Base-by-base conservation (phyloP, 2,329 filamentous ascomycete genomes). In the Chalaropsis thielavioides region DNA sequence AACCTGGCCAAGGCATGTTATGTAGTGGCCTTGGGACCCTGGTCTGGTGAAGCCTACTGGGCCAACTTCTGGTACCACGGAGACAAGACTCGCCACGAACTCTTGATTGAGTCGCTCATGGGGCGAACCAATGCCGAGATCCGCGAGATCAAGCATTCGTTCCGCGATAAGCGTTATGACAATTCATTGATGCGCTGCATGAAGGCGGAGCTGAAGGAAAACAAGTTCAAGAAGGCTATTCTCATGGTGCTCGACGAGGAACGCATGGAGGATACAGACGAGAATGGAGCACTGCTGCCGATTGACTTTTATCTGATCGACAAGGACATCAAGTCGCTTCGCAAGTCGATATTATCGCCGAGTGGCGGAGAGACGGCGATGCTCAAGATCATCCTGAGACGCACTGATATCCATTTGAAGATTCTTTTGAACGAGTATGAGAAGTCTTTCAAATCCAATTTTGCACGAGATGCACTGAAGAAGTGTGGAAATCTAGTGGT, bases 1-100 rank as follows among this genome's bases (percentile, higher is more conserved):
- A 86, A 84, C 70, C 86, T 97, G 69, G 92, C 92, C 76, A 97
- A 97, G 76, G 88, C 89, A 6, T 91, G 88, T 71, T 96, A 97
- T 74, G 85, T 92, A 2, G 92, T 90, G 1, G 91, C 92, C 0
- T 82, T 97, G 0, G 94, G 94, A 10, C 82, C 83, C 63, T 97
- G 91, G 86, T 94, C 96, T 76, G 87, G 86, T 70, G 94, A 99
- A 74, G 90, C 90, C 0, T 96, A 96, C 79, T 99, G 94, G 92
- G 91, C 92, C 67, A 97, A 96, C 74, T 96, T 90, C 75, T 97
- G 91, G 86, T 97, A 96, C 76, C 92, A 96, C 72, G 86, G 87
- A 44, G 88, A 92, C 74, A 89, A 87, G 71, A 89, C 86, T 7
- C 83, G 90, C 2, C 84, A 92, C 5, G 92, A 97, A 74, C 80